Base-by-base conservation (phyloP, 352 stramenopile species). In the Pythium vanterpoolii region DNA sequence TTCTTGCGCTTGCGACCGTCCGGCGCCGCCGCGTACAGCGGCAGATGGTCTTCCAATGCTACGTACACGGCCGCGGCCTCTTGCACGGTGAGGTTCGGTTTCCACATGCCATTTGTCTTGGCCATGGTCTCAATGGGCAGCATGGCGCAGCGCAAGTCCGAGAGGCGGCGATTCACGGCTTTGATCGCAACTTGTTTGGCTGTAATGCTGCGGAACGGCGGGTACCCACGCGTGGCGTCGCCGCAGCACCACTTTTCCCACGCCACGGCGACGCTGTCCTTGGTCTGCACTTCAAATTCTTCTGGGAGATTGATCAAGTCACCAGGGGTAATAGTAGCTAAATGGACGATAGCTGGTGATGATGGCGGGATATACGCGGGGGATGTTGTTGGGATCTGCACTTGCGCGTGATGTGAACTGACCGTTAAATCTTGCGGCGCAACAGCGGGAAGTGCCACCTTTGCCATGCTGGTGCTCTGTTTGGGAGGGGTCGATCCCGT, bases 221-320 rank as follows among this genome's bases (percentile, higher is more conserved):
- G 61, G 10, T 55, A 34, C 0, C 54, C 52, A 10, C n/a, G 46
- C 0, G 27, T 8, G 16, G 49, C 21, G 18, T 68, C 61, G 24
- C 61, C 61, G n/a, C 61, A 68, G 40, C 61, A 68, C 61, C 61
- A 68, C 31, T 62, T 62, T 49, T 51, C 54, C 61, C 61, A 68
- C 13, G 61, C 61, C 18, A 63, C 39, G 3, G 53, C 23, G 21
- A 68, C 43, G 6, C 28, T 59, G 40, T 62, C 61, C 46, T 68
- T 63, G 23, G 61, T 68, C n/a, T 49, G 53, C 9, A 68, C 47
- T 19, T 68, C 61, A 42, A 63, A 68, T 14, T 60, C 46, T 3
- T 26, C 47, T 13, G 61, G 52, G 3, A 56, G 7, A 21, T 38
- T 26, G 39, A 46, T 34, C 4, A 30, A 7, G 21, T 31, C 24